Percentiles rank a stretch among this genome's conserved stretches.
phyloP scores from a whole-genome alignment of 2,329 filamentous ascomycete genomes.

The Pseudogymnoascus sp. region DNA sequence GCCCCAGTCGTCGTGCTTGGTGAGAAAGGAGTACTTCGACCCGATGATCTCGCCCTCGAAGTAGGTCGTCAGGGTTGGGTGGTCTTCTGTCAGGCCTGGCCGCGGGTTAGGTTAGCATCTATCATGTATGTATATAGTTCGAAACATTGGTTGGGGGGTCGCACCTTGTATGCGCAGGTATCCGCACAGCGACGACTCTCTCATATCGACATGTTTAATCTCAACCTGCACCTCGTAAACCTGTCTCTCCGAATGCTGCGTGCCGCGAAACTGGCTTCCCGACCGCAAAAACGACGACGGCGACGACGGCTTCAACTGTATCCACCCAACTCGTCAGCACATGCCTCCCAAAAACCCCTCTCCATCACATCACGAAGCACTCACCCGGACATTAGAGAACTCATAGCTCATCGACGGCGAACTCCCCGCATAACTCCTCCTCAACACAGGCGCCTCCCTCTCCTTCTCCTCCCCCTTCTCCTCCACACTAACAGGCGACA shows the following conservation, averaged over 20 bases:
- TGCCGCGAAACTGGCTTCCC: slow-evolving; percentile 83
- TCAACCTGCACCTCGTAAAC: slow-evolving; percentile 95
- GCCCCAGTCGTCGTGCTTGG: slow-evolving; percentile 83
- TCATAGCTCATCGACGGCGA: slow-evolving; percentile 47
- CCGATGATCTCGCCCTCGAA: slow-evolving; percentile 98
- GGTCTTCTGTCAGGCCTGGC: slow-evolving; percentile 83
- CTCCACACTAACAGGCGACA: slow-evolving; percentile 33
- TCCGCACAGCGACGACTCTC: slow-evolving; percentile 88
- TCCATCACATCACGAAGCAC: slow-evolving; percentile 22
- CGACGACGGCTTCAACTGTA: slow-evolving; percentile 56
- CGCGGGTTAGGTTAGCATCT: slow-evolving; percentile 14
- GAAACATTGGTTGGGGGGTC: slow-evolving; percentile 20
- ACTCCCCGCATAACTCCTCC: slow-evolving; percentile 28
- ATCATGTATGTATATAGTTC: background rate
- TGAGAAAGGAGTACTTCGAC: slow-evolving; percentile 88
- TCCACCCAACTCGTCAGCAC: background rate
- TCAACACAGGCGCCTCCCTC: slow-evolving; percentile 28
- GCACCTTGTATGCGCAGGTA: slow-evolving; percentile 92
- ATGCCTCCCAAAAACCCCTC: background rate
- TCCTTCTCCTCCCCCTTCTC: slow-evolving; percentile 33
- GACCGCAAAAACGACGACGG: slow-evolving; percentile 81
- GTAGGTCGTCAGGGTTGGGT: slow-evolving; percentile 95
- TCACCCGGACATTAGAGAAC: slow-evolving; percentile 50
- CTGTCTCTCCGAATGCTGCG: slow-evolving; percentile 87
- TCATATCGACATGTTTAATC: slow-evolving; percentile 92